A percentile compares a stretch with the other conserved stretches of the same genome.
Evolutionary conservation across 1,284 basidiomycete species (phyloP).

Genomic region (Dichomitus squalens): DNA sequence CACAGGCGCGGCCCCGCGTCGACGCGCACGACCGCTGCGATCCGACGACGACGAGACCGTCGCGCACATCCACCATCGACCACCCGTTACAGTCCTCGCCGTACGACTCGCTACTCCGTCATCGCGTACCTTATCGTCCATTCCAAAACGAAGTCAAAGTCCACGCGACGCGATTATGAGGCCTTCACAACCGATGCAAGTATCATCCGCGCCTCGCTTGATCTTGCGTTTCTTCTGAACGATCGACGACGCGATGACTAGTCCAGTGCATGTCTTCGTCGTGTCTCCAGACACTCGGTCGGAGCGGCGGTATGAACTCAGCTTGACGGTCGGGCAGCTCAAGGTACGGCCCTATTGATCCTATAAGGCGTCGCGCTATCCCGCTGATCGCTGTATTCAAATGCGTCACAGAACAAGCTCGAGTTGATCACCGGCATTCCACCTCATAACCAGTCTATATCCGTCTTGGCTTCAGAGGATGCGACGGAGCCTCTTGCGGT

Average conservation of each 20-base stretch:
- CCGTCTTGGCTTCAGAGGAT: slow-evolving; percentile 63
- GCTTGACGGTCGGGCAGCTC: slow-evolving; percentile 73
- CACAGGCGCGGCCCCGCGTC: too few relatives aligned
- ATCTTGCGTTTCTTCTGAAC: not conserved
- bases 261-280: slow-evolving; percentile 72
- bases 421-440: slow-evolving; percentile 92
- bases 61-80: too few relatives aligned
- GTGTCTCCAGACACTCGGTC: slow-evolving; percentile 86
- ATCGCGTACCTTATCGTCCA: too few relatives aligned
- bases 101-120: too few relatives aligned
- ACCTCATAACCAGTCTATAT: slow-evolving; percentile 67
- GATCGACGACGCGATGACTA: slow-evolving; percentile 42
- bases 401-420: slow-evolving; percentile 68
- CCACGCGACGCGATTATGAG: slow-evolving; percentile 14
- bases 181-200: slow-evolving; percentile 26
- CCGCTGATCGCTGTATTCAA: not conserved
- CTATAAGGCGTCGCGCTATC: not conserved
- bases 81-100: too few relatives aligned
- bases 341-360: slow-evolving; percentile 54
- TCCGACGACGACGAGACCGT: too few relatives aligned
- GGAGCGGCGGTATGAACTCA: slow-evolving; percentile 80
- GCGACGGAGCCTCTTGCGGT: slow-evolving; percentile 52
- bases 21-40: too few relatives aligned
- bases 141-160: not conserved
- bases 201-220: not conserved